Percentiles rank a stretch among this genome's conserved stretches.
These are phyloP conservation scores for Talaromyces ruber DNA, from an alignment of 495 filamentous ascomycete species.

Conservation along the genomic window DNA sequence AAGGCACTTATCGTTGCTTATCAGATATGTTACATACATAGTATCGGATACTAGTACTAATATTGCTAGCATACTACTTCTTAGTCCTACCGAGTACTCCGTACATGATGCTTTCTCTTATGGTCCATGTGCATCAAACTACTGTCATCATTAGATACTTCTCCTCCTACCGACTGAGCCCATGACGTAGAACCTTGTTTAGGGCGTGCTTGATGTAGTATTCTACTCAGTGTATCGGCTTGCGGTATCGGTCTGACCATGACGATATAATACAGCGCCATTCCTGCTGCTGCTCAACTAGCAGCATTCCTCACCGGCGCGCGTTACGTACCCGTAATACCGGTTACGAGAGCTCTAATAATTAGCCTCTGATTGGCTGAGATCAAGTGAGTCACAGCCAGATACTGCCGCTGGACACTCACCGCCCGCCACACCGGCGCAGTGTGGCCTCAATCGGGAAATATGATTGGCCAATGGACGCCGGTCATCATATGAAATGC, in stretches of 20 bases:
- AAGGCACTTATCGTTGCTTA: background rate
- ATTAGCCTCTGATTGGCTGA: background rate
- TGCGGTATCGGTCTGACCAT: background rate
- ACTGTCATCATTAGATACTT: too few species aligned
- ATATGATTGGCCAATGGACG: background rate
- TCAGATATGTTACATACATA: background rate
- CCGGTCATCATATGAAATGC: background rate
- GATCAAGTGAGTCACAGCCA: background rate
- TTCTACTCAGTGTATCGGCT: background rate
- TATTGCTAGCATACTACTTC: too few species aligned
- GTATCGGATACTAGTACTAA: too few species aligned
- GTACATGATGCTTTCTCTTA: background rate
- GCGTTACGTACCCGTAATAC: background rate
- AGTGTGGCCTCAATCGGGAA: background rate
- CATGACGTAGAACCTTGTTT: too few species aligned
- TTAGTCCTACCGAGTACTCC: background rate
- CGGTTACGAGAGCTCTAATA: background rate
- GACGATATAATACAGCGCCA: background rate
- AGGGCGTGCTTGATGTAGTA: background rate
- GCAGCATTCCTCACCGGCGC: background rate
- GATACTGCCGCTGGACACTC: background rate
- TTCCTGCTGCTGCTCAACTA: background rate
- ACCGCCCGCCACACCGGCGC: background rate
- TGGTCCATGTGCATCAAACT: too few species aligned
- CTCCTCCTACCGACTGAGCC: too few species aligned